Conservation (phyloP, 441 rosid genomes). For the Euphorbia celastroides region DNA sequence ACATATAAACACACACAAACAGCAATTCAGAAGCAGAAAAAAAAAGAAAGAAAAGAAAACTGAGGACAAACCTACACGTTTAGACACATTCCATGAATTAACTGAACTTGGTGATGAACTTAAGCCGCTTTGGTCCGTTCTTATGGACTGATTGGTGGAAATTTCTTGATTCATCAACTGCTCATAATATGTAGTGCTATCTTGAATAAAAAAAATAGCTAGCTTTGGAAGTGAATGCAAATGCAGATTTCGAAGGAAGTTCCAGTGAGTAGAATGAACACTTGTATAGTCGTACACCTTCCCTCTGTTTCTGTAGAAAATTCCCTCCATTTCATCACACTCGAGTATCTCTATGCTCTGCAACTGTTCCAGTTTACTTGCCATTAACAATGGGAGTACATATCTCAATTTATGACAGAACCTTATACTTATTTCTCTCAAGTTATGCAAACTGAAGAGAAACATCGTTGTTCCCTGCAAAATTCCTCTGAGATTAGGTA, state of each 20-base stretch:
- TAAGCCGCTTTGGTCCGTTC: not conserved
- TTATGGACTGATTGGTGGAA: not conserved
- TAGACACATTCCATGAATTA: not conserved
- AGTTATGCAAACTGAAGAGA: not conserved
- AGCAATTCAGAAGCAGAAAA: too few species aligned
- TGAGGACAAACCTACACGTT: not conserved
- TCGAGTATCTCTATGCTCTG: not conserved
- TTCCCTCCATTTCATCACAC: too few species aligned
- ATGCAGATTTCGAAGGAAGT: not conserved
- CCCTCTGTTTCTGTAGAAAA: too few species aligned
- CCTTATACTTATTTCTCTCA: not conserved
- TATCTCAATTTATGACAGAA: not conserved
- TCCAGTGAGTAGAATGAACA: not conserved
- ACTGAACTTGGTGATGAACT: not conserved
- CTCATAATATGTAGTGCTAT: not conserved
- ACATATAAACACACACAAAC: too few species aligned
- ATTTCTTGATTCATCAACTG: not conserved
- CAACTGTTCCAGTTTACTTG: not conserved
- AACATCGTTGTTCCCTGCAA: not conserved
- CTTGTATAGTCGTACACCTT: not conserved
- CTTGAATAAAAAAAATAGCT: not conserved
- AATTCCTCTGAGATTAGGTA: not conserved
- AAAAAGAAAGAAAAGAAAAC: not conserved
- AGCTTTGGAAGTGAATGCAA: constrained; percentile 2
- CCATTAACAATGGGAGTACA: too few species aligned